Conservation (phyloP, 192 early-diverging fungal genomes). For the Backusella circina region DNA sequence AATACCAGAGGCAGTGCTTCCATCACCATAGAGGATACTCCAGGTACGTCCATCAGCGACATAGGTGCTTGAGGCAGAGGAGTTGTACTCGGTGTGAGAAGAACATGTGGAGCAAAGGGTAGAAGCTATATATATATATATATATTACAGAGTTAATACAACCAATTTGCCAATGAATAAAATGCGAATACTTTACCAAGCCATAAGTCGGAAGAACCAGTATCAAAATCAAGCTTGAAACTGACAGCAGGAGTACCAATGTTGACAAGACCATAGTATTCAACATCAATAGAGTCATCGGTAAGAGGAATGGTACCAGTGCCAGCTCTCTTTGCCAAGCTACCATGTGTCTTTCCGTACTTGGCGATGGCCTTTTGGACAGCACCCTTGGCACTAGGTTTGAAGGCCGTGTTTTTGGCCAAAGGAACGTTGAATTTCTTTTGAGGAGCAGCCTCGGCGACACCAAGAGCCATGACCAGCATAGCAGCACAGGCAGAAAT, state of each 20-base stretch:
- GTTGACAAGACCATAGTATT: conserved; percentile 64
- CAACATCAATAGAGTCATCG: conserved; percentile 37
- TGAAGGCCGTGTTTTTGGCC: conserved; percentile 19
- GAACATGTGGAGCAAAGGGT: conserved; percentile 26
- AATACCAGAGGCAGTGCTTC: conserved; percentile 22
- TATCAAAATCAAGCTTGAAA: conserved; percentile 69
- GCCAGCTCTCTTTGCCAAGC: background rate
- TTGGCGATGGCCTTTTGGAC: conserved; percentile 24
- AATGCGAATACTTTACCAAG: conserved; percentile 25
- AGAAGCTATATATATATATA: conserved; percentile 19
- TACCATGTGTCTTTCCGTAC: background rate
- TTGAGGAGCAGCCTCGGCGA: background rate
- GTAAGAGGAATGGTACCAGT: background rate
- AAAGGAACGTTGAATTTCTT: background rate
- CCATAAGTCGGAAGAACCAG: conserved; percentile 70
- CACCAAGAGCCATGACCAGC: background rate
- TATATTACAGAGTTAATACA: background rate
- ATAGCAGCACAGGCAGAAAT: background rate
- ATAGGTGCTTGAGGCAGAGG: conserved; percentile 50
- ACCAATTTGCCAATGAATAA: background rate
- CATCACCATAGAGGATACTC: conserved; percentile 53
- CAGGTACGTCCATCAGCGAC: conserved; percentile 47
- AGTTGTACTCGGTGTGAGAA: conserved; percentile 47
- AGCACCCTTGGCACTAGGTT: conserved; percentile 15
- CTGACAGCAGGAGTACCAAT: conserved; percentile 63